phyloP scores from a whole-genome alignment of 768 basidiomycete genomes.

The Russula sp. region DNA sequence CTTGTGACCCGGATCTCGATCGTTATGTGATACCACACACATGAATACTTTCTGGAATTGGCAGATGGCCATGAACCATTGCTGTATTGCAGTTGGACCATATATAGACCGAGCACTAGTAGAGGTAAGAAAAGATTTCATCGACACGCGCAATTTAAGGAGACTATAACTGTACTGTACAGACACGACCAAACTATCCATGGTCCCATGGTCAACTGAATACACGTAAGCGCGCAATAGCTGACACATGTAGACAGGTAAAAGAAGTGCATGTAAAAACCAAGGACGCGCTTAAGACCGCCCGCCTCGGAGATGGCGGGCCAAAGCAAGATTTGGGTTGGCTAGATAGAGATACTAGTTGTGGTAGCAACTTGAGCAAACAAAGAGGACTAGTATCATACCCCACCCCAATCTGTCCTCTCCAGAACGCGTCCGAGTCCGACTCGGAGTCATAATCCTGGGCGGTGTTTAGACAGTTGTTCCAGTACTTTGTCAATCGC shows the following conservation, averaged over 20 bases:
- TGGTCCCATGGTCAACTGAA: slow-evolving; percentile 10
- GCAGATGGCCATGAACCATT: neutral
- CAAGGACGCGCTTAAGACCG: slow-evolving; percentile 41
- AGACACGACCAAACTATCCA: slow-evolving; percentile 8
- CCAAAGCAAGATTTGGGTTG: slow-evolving; percentile 83
- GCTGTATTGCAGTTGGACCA: neutral
- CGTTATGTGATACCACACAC: neutral
- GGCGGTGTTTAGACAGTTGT: too few relatives aligned
- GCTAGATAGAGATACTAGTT: slow-evolving; percentile 30
- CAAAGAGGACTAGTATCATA: too few relatives aligned
- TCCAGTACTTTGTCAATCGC: too few relatives aligned
- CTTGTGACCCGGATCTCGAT: too few relatives aligned
- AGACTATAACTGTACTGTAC: slow-evolving; percentile 18
- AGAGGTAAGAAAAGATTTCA: neutral
- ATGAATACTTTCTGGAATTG: neutral
- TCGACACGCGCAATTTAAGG: slow-evolving; percentile 12
- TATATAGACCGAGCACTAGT: slow-evolving; percentile 12
- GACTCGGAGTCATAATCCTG: too few relatives aligned
- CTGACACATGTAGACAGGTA: neutral
- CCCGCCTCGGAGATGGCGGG: slow-evolving; percentile 75
- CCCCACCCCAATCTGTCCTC: too few relatives aligned
- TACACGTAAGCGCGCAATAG: neutral
- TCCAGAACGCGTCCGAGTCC: too few relatives aligned
- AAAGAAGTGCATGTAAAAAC: neutral
- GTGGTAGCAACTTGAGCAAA: too few relatives aligned